Evolutionary conservation across 2,329 filamentous ascomycete genomes (phyloP).

Genomic region (Penicillium sp.): DNA sequence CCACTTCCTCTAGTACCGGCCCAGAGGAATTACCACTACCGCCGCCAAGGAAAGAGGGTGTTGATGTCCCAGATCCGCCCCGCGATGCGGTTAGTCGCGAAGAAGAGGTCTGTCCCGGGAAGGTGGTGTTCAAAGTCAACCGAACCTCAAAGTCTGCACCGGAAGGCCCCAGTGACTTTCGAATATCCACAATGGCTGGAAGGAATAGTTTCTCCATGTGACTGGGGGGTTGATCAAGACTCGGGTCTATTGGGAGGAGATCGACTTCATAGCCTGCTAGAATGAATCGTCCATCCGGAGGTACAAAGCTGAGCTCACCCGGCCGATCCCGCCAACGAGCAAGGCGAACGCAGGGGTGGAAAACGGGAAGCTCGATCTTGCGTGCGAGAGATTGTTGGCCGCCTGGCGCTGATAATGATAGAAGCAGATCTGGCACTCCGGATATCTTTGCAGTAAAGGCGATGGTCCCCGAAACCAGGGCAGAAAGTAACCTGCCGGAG

Average conservation of each 20-base stretch:
- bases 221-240: conserved; percentile 61
- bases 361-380: conserved; percentile 86
- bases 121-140: conserved; percentile 71
- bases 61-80: conserved; percentile 54
- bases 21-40: conserved; percentile 63
- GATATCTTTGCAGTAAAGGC: conserved; percentile 96
- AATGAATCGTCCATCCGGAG: conserved; percentile 92
- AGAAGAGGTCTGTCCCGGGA: conserved; percentile 56
- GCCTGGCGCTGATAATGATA: conserved; percentile 79
- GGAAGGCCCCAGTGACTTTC: conserved; percentile 74
- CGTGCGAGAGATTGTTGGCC: conserved; percentile 76
- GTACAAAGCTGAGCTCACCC: conserved; percentile 93
- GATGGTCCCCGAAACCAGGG: conserved; percentile 88
- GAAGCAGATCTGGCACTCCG: conserved; percentile 85
- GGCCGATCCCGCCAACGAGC: conserved; percentile 88
- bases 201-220: conserved; percentile 72
- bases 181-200: conserved; percentile 81
- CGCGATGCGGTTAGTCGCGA: conserved; percentile 48
- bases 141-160: conserved; percentile 90
- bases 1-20: conserved; percentile 75
- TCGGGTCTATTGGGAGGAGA: conserved; percentile 73
- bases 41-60: conserved; percentile 57
- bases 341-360: conserved; percentile 92
- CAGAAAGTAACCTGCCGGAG: conserved; percentile 83
- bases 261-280: conserved; percentile 95